Conservation (phyloP, 192 early-diverging fungal genomes). For the Oehlia diaphana region DNA sequence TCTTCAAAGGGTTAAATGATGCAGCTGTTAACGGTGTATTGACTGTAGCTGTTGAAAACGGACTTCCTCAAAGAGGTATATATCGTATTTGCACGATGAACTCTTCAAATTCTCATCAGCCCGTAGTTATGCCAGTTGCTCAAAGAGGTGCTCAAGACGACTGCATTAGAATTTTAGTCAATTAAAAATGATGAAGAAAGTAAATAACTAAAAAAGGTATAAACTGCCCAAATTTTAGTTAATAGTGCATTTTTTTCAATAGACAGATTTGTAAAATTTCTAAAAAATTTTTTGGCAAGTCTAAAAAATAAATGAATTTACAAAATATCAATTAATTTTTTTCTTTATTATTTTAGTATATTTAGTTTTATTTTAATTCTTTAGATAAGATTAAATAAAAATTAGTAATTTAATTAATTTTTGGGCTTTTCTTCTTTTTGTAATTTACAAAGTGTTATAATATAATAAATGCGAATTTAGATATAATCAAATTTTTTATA, state of each 20-base stretch:
- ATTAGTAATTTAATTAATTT: not conserved
- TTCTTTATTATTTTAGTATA: not conserved
- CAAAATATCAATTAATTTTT: too few species aligned
- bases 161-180: conserved; percentile 17
- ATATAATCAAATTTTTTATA: too few species aligned
- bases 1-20: conserved; percentile 14
- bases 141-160: conserved; percentile 32
- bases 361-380: not conserved
- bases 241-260: too few species aligned
- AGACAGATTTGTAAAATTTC: too few species aligned
- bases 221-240: too few species aligned
- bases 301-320: too few species aligned
- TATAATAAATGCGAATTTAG: too few species aligned
- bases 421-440: not conserved
- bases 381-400: not conserved
- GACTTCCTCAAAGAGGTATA: not conserved
- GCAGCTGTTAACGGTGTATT: not conserved
- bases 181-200: too few species aligned
- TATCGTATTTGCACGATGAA: conserved; percentile 28
- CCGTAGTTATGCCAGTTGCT: conserved; percentile 30
- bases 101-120: not conserved
- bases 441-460: too few species aligned
- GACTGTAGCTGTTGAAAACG: not conserved
- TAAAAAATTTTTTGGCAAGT: too few species aligned
- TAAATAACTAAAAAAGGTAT: too few species aligned